A percentile compares a stretch with the other conserved stretches of the same genome.
These are phyloP conservation scores for Aspergillus bombycis DNA, from an alignment of 2,329 filamentous ascomycete species.

Conservation along the genomic window DNA sequence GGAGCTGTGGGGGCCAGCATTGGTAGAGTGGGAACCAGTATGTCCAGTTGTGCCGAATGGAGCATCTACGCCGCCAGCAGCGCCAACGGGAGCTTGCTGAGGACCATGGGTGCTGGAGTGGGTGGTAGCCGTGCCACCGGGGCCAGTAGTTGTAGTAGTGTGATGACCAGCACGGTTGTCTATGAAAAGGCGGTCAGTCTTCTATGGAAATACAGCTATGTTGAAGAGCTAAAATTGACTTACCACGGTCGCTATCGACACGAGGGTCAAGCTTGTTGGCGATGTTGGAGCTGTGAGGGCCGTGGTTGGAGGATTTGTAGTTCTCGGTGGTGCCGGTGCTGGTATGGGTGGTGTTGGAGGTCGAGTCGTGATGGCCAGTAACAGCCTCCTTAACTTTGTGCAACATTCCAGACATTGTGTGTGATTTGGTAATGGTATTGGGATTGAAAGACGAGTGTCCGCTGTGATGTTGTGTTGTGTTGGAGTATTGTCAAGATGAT, in stretches of 20 bases:
- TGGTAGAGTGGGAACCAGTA: background rate
- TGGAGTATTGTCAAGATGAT: background rate
- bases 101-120: background rate
- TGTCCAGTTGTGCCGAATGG: background rate
- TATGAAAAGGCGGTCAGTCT: background rate
- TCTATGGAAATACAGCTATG: background rate
- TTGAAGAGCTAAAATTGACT: background rate
- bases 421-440: background rate
- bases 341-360: background rate
- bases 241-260: slow-evolving; percentile 23
- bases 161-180: slow-evolving; percentile 14
- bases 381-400: slow-evolving; percentile 52
- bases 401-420: slow-evolving; percentile 47
- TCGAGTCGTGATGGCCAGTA: slow-evolving; percentile 29
- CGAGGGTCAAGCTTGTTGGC: slow-evolving; percentile 26
- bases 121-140: slow-evolving; percentile 2
- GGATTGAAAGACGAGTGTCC: background rate
- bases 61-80: background rate
- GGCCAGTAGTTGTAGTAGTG: slow-evolving; percentile 6
- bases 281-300: slow-evolving; percentile 19
- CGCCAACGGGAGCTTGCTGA: slow-evolving; percentile 6
- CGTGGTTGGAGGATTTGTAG: slow-evolving; percentile 14
- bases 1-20: slow-evolving; percentile 25
- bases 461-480: background rate
- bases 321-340: background rate